Conservation (phyloP, 208 protist genomes). For the Trypanosoma mega region DNA sequence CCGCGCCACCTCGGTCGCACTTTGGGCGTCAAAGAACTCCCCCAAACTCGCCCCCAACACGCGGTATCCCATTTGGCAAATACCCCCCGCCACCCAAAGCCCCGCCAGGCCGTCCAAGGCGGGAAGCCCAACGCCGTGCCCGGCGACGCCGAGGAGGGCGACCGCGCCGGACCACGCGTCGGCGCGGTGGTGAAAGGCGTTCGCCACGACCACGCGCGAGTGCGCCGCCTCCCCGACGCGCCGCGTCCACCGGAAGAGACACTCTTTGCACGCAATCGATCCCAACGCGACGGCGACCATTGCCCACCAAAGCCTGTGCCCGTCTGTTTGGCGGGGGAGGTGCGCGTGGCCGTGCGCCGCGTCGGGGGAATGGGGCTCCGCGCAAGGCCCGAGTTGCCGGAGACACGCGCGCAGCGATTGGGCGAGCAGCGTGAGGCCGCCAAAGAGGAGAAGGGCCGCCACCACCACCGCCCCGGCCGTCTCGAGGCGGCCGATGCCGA, state of each 20-base stretch:
- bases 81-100: constrained; percentile 70
- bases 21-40: constrained; percentile 89
- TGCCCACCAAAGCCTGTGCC: constrained; percentile 76
- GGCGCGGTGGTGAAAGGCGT: constrained; percentile 88
- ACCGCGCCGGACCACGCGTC: constrained; percentile 88
- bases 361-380: constrained; percentile 5
- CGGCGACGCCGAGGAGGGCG: constrained; percentile 75
- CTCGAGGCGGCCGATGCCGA: constrained; percentile 82
- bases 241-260: constrained; percentile 79
- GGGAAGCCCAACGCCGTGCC: constrained; percentile 64
- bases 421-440: constrained; percentile 70
- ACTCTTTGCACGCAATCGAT: constrained; percentile 76
- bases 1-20: constrained; percentile 51
- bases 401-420: constrained; percentile 58
- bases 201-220: constrained; percentile 84
- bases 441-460: constrained; percentile 72
- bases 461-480: constrained; percentile 81
- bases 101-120: constrained; percentile 80
- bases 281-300: constrained; percentile 74
- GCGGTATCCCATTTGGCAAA: constrained; percentile 77
- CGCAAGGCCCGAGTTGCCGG: no score
- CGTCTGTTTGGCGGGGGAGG: no score
- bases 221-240: constrained; percentile 68
- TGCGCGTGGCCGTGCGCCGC: constrained; percentile 3
- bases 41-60: constrained; percentile 59